These are phyloP conservation scores for Kwoniella pini DNA, from an alignment of 768 basidiomycete species.

Conservation along the genomic window DNA sequence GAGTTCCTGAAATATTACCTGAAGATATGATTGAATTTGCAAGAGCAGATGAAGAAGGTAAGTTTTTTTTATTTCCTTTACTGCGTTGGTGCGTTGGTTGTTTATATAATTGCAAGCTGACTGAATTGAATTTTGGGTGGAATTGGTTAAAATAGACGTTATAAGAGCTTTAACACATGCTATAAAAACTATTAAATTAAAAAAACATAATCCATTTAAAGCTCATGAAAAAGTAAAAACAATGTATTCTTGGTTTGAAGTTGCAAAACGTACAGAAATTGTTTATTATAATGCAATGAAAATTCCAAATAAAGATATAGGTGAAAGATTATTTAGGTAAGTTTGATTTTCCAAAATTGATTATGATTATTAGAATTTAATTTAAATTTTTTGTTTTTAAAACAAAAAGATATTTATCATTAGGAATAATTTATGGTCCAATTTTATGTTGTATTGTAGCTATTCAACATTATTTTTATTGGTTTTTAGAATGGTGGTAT, in stretches of 20 bases:
- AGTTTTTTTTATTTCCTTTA: too few relatives aligned
- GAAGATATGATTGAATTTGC: constrained; percentile 95
- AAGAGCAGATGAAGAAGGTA: constrained; percentile 89
- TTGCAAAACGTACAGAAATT: constrained; percentile 75
- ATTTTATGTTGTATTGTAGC: constrained; percentile 86
- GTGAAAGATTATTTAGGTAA: constrained; percentile 74
- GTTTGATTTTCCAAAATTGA: too few relatives aligned
- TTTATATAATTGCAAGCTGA: not conserved
- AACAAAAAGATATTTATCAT: constrained; percentile 68
- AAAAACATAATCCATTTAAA: constrained; percentile 69
- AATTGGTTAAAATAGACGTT: constrained; percentile 63
- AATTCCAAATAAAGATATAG: constrained; percentile 67
- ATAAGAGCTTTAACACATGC: constrained; percentile 80
- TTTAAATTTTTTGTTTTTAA: too few relatives aligned
- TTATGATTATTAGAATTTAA: too few relatives aligned
- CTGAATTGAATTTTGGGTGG: not conserved
- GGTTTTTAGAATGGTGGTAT: constrained; percentile 68
- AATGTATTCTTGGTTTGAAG: constrained; percentile 85
- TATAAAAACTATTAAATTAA: constrained; percentile 66
- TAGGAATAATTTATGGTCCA: constrained; percentile 77
- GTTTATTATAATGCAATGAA: constrained; percentile 74
- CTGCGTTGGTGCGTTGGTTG: too few relatives aligned
- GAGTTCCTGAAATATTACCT: constrained; percentile 92
- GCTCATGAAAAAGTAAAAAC: constrained; percentile 74
- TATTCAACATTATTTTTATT: constrained; percentile 85